A percentile compares a stretch with the other conserved stretches of the same genome.
phyloP scores from a whole-genome alignment of 345 rosid genomes.

The Populus alba region DNA sequence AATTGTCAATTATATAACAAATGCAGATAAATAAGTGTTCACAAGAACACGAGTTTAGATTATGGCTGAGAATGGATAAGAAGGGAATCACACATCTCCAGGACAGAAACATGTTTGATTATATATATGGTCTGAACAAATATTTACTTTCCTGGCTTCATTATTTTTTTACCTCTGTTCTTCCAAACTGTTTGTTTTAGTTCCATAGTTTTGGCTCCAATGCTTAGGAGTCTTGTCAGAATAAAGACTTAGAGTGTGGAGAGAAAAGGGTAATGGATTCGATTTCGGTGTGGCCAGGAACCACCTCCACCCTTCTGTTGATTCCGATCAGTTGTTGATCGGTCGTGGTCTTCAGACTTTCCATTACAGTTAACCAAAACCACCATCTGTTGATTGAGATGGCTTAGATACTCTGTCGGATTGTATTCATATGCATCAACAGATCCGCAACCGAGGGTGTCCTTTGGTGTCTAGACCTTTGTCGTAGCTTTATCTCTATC shows the following conservation, averaged over 20 bases:
- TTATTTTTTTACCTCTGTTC: neutral
- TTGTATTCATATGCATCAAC: conserved; percentile 66
- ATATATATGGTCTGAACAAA: neutral
- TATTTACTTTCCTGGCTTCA: neutral
- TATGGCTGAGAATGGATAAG: too few relatives aligned
- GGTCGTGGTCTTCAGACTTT: neutral
- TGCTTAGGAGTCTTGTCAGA: neutral
- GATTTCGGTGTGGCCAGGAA: neutral
- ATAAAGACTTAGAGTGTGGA: neutral
- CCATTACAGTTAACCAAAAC: conserved; percentile 28
- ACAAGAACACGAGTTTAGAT: too few relatives aligned
- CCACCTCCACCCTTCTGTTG: neutral
- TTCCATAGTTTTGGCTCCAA: neutral
- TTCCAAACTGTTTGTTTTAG: neutral
- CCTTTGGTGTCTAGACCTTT: conserved; percentile 39
- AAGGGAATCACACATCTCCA: too few relatives aligned
- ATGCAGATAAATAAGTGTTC: too few relatives aligned
- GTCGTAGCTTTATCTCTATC: conserved; percentile 33
- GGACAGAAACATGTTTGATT: too few relatives aligned
- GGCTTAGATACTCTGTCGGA: conserved; percentile 52
- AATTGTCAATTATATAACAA: too few relatives aligned
- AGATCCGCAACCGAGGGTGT: conserved; percentile 66
- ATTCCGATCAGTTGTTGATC: neutral
- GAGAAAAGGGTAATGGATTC: neutral
- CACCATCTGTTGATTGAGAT: conserved; percentile 55